Evolutionary conservation across 495 filamentous ascomycete genomes (phyloP).

Genomic region (Penicillium nucicola): DNA sequence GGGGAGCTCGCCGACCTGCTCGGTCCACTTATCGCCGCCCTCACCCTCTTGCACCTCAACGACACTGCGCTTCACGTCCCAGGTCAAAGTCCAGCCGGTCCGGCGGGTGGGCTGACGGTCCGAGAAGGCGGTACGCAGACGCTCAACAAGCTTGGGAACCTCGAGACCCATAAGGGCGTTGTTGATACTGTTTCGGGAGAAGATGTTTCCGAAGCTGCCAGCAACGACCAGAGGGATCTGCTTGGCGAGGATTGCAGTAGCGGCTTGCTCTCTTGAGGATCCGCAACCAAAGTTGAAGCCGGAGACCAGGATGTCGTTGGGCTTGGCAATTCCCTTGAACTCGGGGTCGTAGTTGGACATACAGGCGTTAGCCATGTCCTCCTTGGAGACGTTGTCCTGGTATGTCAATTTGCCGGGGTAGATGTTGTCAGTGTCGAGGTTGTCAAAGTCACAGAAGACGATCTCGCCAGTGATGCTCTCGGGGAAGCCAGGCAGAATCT

Average conservation of each 20-base stretch:
- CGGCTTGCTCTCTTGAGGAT: slow-evolving; percentile 78
- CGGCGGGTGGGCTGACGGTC: slow-evolving; percentile 56
- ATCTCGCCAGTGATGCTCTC: slow-evolving; percentile 51
- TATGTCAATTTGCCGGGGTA: slow-evolving; percentile 92
- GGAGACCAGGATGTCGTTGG: slow-evolving; percentile 75
- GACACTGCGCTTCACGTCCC: slow-evolving; percentile 74
- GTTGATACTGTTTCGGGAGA: slow-evolving; percentile 85
- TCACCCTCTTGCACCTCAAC: slow-evolving; percentile 70
- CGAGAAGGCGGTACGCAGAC: slow-evolving; percentile 66
- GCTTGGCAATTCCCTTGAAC: slow-evolving; percentile 58
- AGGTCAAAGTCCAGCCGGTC: slow-evolving; percentile 84
- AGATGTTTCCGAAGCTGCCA: slow-evolving; percentile 88
- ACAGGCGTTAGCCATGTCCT: slow-evolving; percentile 82
- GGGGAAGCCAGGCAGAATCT: slow-evolving; percentile 51
- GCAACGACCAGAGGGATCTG: slow-evolving; percentile 80
- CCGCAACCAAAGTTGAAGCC: slow-evolving; percentile 95
- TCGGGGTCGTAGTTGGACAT: slow-evolving; percentile 87
- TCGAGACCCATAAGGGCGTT: slow-evolving; percentile 86
- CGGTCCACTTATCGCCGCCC: slow-evolving; percentile 61
- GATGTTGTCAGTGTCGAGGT: slow-evolving; percentile 60
- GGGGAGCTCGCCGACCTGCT: slow-evolving; percentile 81
- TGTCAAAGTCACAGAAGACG: slow-evolving; percentile 52
- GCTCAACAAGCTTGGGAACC: slow-evolving; percentile 66
- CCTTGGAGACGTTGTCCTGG: slow-evolving; percentile 72
- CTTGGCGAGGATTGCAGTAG: slow-evolving; percentile 83